Conservation (phyloP, 257 asterid species). For the Salvia miltiorrhiza region DNA sequence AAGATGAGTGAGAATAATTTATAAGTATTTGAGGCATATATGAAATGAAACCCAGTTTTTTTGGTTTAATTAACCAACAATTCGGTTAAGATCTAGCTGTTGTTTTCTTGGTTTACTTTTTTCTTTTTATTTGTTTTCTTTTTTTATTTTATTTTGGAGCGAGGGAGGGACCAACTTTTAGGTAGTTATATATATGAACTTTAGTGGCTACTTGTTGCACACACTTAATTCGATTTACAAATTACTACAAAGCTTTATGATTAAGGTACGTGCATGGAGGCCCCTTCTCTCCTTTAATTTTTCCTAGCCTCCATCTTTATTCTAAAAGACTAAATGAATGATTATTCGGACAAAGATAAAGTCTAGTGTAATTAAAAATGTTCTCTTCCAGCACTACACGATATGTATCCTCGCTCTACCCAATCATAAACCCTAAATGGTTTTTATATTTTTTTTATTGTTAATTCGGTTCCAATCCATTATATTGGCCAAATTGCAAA, state of each 20-base stretch:
- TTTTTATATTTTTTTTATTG: too few relatives aligned
- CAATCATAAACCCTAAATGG: too few relatives aligned
- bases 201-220: constrained; percentile 5
- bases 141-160: not conserved
- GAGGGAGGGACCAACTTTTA: not conserved
- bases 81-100: too few relatives aligned
- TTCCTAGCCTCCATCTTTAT: constrained; percentile 12
- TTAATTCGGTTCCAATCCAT: too few relatives aligned
- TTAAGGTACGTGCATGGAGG: constrained; percentile 17
- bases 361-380: not conserved
- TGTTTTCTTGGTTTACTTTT: not conserved
- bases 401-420: too few relatives aligned
- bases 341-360: not conserved
- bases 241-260: constrained; percentile 11
- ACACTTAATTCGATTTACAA: too few relatives aligned
- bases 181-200: not conserved
- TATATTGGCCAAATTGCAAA: too few relatives aligned
- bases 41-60: not conserved
- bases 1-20: constrained; percentile 12
- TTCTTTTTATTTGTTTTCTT: not conserved
- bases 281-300: not conserved
- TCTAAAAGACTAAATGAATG: not conserved
- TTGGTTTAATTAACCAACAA: not conserved
- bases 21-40: constrained; percentile 10
- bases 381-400: too few relatives aligned